Conservation (phyloP, 768 basidiomycete species). For the Pluteus cervinus region DNA sequence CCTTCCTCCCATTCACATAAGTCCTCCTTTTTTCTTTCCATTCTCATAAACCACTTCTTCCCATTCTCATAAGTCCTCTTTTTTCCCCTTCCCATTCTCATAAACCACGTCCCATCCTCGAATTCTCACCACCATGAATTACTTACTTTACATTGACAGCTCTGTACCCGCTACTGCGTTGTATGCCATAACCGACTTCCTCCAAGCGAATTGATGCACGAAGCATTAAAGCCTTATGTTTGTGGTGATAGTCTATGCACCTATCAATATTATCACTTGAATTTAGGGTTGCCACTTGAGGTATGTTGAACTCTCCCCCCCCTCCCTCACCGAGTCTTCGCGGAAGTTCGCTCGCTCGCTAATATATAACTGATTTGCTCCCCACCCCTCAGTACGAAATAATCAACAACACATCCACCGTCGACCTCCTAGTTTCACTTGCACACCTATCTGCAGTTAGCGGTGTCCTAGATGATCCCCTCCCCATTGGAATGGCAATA, state of each 20-base stretch:
- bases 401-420: constrained; percentile 51
- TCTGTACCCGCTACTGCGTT: constrained; percentile 67
- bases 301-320: constrained; percentile 22
- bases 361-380: constrained; percentile 2
- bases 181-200: constrained; percentile 60
- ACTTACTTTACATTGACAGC: too few relatives aligned
- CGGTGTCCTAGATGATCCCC: constrained; percentile 45
- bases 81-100: too few relatives aligned
- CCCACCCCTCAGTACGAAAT: constrained; percentile 55
- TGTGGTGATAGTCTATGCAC: constrained; percentile 60
- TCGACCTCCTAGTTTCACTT: constrained; percentile 67
- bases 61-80: too few relatives aligned
- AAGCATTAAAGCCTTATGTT: constrained; percentile 69
- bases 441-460: constrained; percentile 54
- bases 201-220: constrained; percentile 41
- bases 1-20: too few relatives aligned
- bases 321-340: neutral
- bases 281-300: constrained; percentile 66
- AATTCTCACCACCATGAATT: too few relatives aligned
- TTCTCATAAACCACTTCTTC: too few relatives aligned
- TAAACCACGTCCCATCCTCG: too few relatives aligned
- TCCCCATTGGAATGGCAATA: constrained; percentile 56
- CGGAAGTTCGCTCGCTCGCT: too few relatives aligned
- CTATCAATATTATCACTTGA: constrained; percentile 64
- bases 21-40: too few relatives aligned